Evolutionary conservation across 73 alveolate species (phyloP), one percentile per base, ranked within the genome.

Genomic region (Paramecium caudatum): DNA sequence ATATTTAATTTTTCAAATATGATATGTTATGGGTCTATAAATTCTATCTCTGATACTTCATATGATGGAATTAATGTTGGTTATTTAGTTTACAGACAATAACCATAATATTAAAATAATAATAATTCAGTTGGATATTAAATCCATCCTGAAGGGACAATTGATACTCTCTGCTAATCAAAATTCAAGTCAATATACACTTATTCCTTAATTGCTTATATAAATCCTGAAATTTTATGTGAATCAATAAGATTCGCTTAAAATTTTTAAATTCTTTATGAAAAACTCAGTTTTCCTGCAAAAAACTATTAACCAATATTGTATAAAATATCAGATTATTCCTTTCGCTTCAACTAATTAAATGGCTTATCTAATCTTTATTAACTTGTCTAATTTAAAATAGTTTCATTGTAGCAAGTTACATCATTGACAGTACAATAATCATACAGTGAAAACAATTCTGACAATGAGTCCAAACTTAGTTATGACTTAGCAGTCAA

Each of bases 391-490:
- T 37, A 41, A 74, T 74, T 45, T 4, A 43, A 30, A 41, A 37
- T 39, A 39, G 17, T 3, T 0, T 74, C 62, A 45, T 74, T 74
- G 32, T 39, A 74, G 4, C 43, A 25, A 8, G 21, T 74, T 3
- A 27, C 16, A 8, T 74, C 68, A 36, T 36, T 45, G 6, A 25
- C 45, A 19, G 62, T 27, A n/a, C 88, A 74, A 74, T 74, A 74
- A 13, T 74, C 69, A 37, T 45, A 47, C 21, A 74, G 25, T 21
- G 17, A 23, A 43, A 39, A 74, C 43, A 74, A 74, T 45, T 74
- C 88, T 17, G 88, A 32, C 2, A 74, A 47, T 17, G 88, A 74
- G 43, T 74, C 88, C 43, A 74, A 74, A 74, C 88, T 74, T 41
- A 74, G 43, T 74, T 74, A 43, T 1, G 68, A 45, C 43, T 74